Conservation (phyloP, 2,329 filamentous ascomycete species). For the Onygena corvina region DNA sequence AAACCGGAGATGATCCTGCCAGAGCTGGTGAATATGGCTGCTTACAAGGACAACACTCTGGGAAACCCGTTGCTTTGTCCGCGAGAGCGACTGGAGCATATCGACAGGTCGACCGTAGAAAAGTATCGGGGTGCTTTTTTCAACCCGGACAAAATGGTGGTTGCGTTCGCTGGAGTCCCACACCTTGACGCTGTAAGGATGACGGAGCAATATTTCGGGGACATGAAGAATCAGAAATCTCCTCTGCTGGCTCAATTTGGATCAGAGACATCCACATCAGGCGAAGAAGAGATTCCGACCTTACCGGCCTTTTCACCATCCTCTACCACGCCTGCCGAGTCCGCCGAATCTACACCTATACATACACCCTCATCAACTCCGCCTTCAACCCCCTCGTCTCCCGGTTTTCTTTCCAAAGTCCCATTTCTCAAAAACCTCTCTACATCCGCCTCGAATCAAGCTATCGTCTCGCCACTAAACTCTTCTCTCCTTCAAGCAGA, state of each 20-base stretch:
- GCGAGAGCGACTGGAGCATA: constrained; percentile 62
- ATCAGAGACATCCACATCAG: constrained; percentile 42
- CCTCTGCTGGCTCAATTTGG: constrained; percentile 44
- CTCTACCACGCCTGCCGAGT: constrained; percentile 27
- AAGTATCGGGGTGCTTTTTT: constrained; percentile 76
- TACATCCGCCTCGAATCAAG: constrained; percentile 53
- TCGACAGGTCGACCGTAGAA: constrained; percentile 60
- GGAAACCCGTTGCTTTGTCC: constrained; percentile 90
- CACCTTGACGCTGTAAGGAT: constrained; percentile 69
- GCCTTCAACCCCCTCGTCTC: constrained; percentile 23
- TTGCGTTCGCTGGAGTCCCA: constrained; percentile 85
- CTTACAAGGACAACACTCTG: constrained; percentile 89
- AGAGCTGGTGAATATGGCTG: constrained; percentile 88
- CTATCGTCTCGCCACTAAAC: constrained; percentile 44
- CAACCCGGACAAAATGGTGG: constrained; percentile 77
- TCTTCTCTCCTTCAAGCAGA: constrained; percentile 34
- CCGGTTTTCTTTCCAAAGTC: constrained; percentile 65
- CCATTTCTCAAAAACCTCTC: constrained; percentile 86
- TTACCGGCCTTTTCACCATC: constrained; percentile 28
- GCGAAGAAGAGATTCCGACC: constrained; percentile 24
- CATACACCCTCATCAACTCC: constrained; percentile 20
- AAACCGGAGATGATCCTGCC: constrained; percentile 94
- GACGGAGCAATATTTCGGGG: constrained; percentile 77
- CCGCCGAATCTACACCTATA: constrained; percentile 20
- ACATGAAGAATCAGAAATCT: constrained; percentile 55